Evolutionary conservation across 129 eudicot genomes (phyloP).

Genomic region (Rutidosis leptorrhynchoides): DNA sequence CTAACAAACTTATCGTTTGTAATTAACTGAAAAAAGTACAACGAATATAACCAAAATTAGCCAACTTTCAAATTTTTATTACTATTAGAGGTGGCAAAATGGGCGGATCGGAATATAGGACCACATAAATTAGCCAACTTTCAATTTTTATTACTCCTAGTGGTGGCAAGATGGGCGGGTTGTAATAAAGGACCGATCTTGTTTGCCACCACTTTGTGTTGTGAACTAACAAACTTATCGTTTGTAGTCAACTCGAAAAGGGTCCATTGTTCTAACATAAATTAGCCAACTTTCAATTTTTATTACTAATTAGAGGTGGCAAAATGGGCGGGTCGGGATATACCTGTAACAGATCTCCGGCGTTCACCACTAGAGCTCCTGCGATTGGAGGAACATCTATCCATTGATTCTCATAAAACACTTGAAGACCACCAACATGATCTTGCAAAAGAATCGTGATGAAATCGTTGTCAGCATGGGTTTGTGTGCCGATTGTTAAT

Average conservation of each 20-base stretch:
- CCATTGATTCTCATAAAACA: conserved; percentile 44
- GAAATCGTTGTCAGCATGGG: conserved; percentile 35
- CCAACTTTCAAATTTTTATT: too few species aligned
- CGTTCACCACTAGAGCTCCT: conserved; percentile 42
- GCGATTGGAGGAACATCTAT: conserved; percentile 38
- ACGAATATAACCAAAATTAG: too few species aligned
- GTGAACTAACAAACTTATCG: too few species aligned
- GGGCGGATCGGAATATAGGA: too few species aligned
- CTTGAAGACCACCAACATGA: conserved; percentile 49
- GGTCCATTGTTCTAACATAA: background rate
- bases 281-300: background rate
- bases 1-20: conserved; percentile 63
- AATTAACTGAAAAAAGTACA: conserved; percentile 51
- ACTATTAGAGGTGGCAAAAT: too few species aligned
- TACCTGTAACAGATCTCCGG: conserved; percentile 51
- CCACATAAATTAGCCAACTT: background rate
- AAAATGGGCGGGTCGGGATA: too few species aligned
- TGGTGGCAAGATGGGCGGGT: too few species aligned
- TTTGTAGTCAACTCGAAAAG: too few species aligned
- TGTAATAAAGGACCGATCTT: too few species aligned
- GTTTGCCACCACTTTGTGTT: too few species aligned
- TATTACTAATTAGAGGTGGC: too few species aligned
- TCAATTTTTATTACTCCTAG: too few species aligned
- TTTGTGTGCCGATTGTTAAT: conserved; percentile 25
- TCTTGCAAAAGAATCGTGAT: conserved; percentile 49